Evolutionary conservation across 345 rosid genomes (phyloP).

Genomic region (Eucalyptus polybractea): DNA sequence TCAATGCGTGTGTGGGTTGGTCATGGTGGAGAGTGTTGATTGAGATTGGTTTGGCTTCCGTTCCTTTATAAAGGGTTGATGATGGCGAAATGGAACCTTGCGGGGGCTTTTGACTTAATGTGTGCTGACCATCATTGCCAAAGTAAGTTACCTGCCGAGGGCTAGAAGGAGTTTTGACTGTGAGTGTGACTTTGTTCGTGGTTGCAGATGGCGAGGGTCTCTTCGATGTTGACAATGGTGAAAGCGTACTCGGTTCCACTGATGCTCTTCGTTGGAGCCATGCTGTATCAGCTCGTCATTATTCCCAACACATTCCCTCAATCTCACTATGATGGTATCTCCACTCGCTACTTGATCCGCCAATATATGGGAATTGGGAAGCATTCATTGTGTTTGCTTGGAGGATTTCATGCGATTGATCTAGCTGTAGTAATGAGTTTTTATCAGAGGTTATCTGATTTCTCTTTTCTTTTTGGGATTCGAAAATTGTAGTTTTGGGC

Average conservation of each 20-base stretch:
- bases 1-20: background rate
- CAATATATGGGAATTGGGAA: background rate
- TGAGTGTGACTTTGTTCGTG: background rate
- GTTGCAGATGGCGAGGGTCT: conserved; percentile 21
- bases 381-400: background rate
- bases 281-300: conserved; percentile 69
- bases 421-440: background rate
- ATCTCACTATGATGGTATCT: conserved; percentile 74
- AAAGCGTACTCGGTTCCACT: conserved; percentile 60
- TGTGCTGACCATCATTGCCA: background rate
- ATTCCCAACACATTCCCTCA: conserved; percentile 70
- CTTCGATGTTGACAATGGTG: conserved; percentile 13
- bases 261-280: conserved; percentile 36
- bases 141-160: background rate
- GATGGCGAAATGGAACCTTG: background rate
- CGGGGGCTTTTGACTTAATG: background rate
- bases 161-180: background rate
- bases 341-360: background rate
- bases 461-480: background rate
- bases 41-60: background rate
- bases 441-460: background rate
- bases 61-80: background rate
- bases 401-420: background rate
- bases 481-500: conserved; percentile 41
- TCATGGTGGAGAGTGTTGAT: background rate